phyloP scores from a whole-genome alignment of 345 rosid species.

The Eutrema japonicum region DNA sequence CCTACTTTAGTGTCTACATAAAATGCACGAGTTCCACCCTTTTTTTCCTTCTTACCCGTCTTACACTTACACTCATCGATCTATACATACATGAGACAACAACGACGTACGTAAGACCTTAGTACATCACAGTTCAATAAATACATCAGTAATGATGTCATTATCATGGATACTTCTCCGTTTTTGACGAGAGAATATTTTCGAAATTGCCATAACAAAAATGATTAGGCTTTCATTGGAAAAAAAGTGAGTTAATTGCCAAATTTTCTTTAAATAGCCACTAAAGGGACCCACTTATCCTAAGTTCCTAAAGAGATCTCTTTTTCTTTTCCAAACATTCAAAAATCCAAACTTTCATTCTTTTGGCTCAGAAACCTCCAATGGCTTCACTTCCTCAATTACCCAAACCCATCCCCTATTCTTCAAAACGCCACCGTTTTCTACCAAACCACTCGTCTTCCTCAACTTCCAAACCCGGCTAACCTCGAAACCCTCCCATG shows the following conservation, averaged over 20 bases:
- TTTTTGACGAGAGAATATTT: not conserved
- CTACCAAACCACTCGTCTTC: conserved; percentile 48
- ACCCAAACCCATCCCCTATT: conserved; percentile 59
- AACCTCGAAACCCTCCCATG: conserved; percentile 35
- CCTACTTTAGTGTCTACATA: conserved; percentile 33
- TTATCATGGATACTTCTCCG: not conserved
- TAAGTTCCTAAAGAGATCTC: conserved; percentile 45
- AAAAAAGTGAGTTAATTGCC: not conserved
- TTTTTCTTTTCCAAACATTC: conserved; percentile 43
- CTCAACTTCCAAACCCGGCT: conserved; percentile 45
- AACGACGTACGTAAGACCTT: conserved; percentile 18
- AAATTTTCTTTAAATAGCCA: not conserved
- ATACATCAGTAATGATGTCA: conserved; percentile 4
- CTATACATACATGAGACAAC: not conserved
- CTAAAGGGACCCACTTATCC: conserved; percentile 74
- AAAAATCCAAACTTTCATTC: conserved; percentile 30
- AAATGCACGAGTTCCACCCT: conserved; percentile 32
- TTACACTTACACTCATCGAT: not conserved
- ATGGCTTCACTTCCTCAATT: conserved; percentile 63
- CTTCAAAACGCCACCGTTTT: conserved; percentile 51
- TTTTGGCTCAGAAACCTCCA: conserved; percentile 24
- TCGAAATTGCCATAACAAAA: not conserved
- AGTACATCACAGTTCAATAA: not conserved
- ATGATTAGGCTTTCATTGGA: not conserved
- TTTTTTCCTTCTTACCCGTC: conserved; percentile 4